Evolutionary conservation across 495 filamentous ascomycete genomes (phyloP), one percentile per base, ranked within the genome.

Genomic region (Staphylotrichum tortipilum): DNA sequence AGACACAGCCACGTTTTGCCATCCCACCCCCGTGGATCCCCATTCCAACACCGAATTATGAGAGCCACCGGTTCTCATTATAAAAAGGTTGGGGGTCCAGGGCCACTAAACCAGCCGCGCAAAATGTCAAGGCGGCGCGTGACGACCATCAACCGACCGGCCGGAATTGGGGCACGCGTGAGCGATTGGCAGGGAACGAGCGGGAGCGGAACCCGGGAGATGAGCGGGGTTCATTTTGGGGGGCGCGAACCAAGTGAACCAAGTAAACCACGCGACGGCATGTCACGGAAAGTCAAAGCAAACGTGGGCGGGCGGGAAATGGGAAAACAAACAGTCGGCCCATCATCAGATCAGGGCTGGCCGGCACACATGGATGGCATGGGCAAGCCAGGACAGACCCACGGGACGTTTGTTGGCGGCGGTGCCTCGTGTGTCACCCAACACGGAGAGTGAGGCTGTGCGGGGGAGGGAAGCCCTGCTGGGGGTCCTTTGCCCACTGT

Each of bases 271-370:
- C 29, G 19, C 36, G 26, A 49, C 26, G 10, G 18, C 2, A 2
- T 21, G 34, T 21, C 10, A n/a, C n/a, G n/a, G 10, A n/a, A 40
- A 19, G 24, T 3, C 29, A 28, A 36, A 34, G 9, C 30, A 42
- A 18, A 29, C 22, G n/a, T 8, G 31, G n/a, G n/a, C n/a, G n/a
- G n/a, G n/a, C n/a, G n/a, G n/a, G n/a, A n/a, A n/a, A n/a, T n/a
- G 34, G 29, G 34, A 47, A 49, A 49, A 37, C 22, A 33, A 35
- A n/a, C n/a, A n/a, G n/a, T n/a, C n/a, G n/a, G n/a, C n/a, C n/a
- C n/a, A n/a, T n/a, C n/a, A n/a, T n/a, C n/a, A n/a, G n/a, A n/a
- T n/a, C n/a, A n/a, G n/a, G n/a, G n/a, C n/a, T n/a, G n/a, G n/a
- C n/a, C n/a, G n/a, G n/a, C n/a, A n/a, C n/a, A n/a, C n/a, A n/a